phyloP scores from a whole-genome alignment of 108 stramenopile species.

The Mayamaea pseudoterrestris region DNA sequence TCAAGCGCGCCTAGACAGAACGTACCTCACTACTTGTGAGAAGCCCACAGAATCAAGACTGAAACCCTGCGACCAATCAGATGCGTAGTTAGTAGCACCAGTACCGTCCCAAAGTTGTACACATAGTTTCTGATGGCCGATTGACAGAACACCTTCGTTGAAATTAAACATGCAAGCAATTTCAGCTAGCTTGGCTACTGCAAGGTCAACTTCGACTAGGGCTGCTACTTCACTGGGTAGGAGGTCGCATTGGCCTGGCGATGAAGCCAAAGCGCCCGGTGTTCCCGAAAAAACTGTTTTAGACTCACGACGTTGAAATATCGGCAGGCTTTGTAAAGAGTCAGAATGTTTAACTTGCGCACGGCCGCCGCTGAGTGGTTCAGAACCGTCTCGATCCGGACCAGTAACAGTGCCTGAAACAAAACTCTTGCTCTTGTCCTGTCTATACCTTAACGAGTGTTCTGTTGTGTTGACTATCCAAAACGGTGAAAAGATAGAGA shows the following conservation, averaged over 20 bases:
- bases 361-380: conserved; percentile 46
- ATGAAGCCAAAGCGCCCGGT: conserved; percentile 50
- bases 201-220: conserved; percentile 55
- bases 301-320: too few species aligned
- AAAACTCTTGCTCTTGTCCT: conserved; percentile 54
- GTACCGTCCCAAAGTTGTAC: conserved; percentile 59
- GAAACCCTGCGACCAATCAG: conserved; percentile 81
- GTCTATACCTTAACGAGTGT: conserved; percentile 73
- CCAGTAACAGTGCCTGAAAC: conserved; percentile 62
- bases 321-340: too few species aligned
- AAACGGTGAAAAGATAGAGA: conserved; percentile 79
- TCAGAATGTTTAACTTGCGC: conserved; percentile 10
- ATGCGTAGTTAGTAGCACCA: conserved; percentile 26
- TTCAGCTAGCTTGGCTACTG: conserved; percentile 46
- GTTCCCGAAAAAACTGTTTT: conserved; percentile 66
- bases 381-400: conserved; percentile 40
- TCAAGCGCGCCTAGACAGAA: not conserved
- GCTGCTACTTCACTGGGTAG: conserved; percentile 24
- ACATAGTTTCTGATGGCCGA: conserved; percentile 59
- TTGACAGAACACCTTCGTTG: conserved; percentile 48
- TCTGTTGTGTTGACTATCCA: conserved; percentile 93
- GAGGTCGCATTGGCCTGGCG: conserved; percentile 14
- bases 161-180: conserved; percentile 95
- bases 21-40: conserved; percentile 78
- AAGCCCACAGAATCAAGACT: conserved; percentile 92